Evolutionary conservation across 257 asterid species (phyloP), one percentile per base, ranked within the genome.

Genomic region (Solanum pimpinellifolium): DNA sequence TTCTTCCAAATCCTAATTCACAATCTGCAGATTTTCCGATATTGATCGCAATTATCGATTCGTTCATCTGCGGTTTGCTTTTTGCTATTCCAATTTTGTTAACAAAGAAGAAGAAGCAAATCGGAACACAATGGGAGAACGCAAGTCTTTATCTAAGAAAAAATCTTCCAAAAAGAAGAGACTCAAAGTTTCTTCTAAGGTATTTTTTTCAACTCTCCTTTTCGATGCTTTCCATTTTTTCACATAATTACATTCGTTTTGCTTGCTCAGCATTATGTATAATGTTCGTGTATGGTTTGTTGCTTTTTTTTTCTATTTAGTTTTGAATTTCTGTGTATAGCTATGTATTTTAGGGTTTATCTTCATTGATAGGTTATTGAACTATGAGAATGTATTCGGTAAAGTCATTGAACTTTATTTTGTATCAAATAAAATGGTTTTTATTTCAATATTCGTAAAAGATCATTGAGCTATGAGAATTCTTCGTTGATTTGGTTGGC

Each of bases 141-240:
- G 80, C 84, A 93, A 81, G 91, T 94, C 94, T 88, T 92, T 93
- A 81, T 93, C 96, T 3, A 93, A 89, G 65, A 37, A 78, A 76
- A 95, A 94, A 89, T 89, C 94, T 39, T 90, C 92, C 12, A 94
- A 91, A 91, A 89, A 85, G 88, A 93, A 87, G 90, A 94, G 92
- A 90, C 91, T 93, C 73, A 95, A 91, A 83, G 80, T 89, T 75
- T 91, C 92, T 84, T 92, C 92, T 39, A 78, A 90, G 96, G 98
- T 94, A 7, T 86, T 2, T 52, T 52, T 52, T 52, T 52, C 62
- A 52, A 52, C 62, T 52, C 62, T 52, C 59, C 11, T 78, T 59
- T 25, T 41, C 68, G 9, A 56, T 5, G 27, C 39, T 62, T 62
- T 39, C n/a, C 11, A 56, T 56, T 7, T 7, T 7, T 56, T 18